Base-by-base conservation (phyloP, 768 basidiomycete genomes). In the Russula ochroleuca region DNA sequence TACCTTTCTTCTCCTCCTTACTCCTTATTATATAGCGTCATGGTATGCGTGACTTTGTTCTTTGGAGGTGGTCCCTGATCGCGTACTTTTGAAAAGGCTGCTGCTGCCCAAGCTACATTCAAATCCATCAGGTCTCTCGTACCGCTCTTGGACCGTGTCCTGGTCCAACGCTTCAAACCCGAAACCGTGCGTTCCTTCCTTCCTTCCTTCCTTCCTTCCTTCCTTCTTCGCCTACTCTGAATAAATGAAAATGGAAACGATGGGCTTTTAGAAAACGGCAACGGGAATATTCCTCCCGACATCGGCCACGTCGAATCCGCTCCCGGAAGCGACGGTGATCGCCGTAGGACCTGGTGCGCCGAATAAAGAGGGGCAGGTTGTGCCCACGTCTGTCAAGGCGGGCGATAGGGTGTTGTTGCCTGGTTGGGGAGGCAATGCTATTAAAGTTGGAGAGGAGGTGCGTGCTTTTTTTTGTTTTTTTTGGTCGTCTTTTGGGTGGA, bases 311-410 rank as follows among this genome's bases (percentile, higher is more conserved):
- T 83, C 75, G 68, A 85, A 75, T 69, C 94, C 94, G 25, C 83
- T 98, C n/a, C 94, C 96, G 2, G 96, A 98, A 77, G 96, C 94
- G 6, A 96, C 93, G 35, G 96, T 97, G 72, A 88, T 98, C 73
- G 92, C 97, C 31, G 88, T 92, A 53, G 96, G 96, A 61, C 96
- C 96, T 38, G 97, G 97, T 37, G 90, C 90, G n/a, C 88, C 86
- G 23, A 84, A 90, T 80, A 93, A 92, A 79, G 84, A 92, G 2
- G 96, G 96, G 38, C 73, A 79, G 13, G 57, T 96, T 10, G 76
- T 88, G 19, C 90, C 93, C 3, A 84, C 87, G 7, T 74, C 78
- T 19, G 95, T 98, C 52, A 85, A 88, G 77, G 81, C 89, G 19
- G 96, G 96, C 43, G 97, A 98, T 78, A 82, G 90, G 11, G 95